Base-by-base conservation (phyloP, 2,329 filamentous ascomycete genomes). In the Alternaria gaisen region DNA sequence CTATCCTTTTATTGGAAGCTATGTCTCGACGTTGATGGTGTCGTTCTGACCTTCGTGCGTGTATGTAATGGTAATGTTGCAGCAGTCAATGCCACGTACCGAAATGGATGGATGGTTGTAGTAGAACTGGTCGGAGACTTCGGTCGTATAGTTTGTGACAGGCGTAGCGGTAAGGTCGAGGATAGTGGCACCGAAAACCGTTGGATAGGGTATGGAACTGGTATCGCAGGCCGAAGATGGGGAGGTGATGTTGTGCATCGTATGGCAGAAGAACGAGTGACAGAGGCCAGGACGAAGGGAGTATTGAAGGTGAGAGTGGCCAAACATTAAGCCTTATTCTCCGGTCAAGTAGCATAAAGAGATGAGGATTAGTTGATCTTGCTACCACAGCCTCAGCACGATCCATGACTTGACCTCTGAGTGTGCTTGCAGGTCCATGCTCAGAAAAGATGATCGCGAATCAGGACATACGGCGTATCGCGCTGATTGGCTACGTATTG, bases 1-100 rank as follows among this genome's bases (percentile, higher is more conserved):
- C 76, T 75, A 78, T 5, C 66, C 61, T 0, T 72, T 60, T 10
- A 30, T 11, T 3, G 77, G 76, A 10, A 79, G 68, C 76, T 75
- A 77, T n/a, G 63, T 58, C 53, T 72, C 67, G 10, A 74, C 61
- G 4, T 70, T 44, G 3, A 75, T 70, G 3, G 67, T 63, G 58
- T 77, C 73, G 14, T 70, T 53, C 44, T 47, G 26, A 5, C 44
- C 44, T 20, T n/a, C 26, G 20, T 47, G 44, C n/a, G 14, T 47
- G 11, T 47, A 22, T 16, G 44, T 30, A n/a, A 51, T 40, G 20
- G 38, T 32, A 38, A 51, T 18, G 2, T 32, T 32, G 14, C 47
- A 51, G 47, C 40, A 51, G 47, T 56, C 22, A 11, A 56, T 6
- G 52, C 28, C 40, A 8, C n/a, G 22, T 1, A 40, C 50, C 11